Percentiles rank a stretch among this genome's conserved stretches.
These are phyloP conservation scores for Fusarium luffae DNA, from an alignment of 2,329 filamentous ascomycete species.

Conservation along the genomic window DNA sequence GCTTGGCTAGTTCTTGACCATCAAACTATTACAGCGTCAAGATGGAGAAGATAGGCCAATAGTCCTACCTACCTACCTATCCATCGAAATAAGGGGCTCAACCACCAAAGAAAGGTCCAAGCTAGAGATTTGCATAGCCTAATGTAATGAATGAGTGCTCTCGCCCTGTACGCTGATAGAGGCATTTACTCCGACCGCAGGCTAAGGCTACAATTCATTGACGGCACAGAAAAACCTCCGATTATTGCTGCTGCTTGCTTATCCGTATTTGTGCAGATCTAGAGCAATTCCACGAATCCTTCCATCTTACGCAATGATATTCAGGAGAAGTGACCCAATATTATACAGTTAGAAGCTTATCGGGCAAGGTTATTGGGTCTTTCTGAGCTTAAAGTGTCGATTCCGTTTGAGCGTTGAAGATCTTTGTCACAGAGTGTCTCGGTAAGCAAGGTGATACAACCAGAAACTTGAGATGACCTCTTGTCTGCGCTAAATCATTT, in stretches of 20 bases:
- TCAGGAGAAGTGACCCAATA: conserved; percentile 23
- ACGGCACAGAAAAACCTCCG: not conserved
- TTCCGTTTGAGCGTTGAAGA: conserved; percentile 8
- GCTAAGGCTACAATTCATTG: not conserved
- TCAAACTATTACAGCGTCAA: not conserved
- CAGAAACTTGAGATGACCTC: not conserved
- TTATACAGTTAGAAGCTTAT: not conserved
- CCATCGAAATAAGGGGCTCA: not conserved
- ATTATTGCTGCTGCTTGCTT: not conserved
- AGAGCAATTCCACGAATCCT: conserved; percentile 7
- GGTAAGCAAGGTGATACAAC: conserved; percentile 7
- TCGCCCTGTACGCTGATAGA: not conserved
- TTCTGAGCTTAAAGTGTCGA: not conserved
- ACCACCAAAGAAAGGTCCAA: not conserved
- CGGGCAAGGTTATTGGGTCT: not conserved
- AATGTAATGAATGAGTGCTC: not conserved
- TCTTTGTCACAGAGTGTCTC: conserved; percentile 21
- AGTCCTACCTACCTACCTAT: not conserved
- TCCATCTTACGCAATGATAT: conserved; percentile 13
- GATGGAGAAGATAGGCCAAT: not conserved
- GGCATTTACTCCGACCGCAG: not conserved
- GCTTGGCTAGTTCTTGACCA: not conserved
- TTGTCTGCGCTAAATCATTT: conserved; percentile 14
- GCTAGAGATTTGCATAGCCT: not conserved
- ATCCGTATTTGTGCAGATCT: conserved; percentile 15